Base-by-base conservation (phyloP, 2,329 filamentous ascomycete genomes). In the Claviceps monticola region DNA sequence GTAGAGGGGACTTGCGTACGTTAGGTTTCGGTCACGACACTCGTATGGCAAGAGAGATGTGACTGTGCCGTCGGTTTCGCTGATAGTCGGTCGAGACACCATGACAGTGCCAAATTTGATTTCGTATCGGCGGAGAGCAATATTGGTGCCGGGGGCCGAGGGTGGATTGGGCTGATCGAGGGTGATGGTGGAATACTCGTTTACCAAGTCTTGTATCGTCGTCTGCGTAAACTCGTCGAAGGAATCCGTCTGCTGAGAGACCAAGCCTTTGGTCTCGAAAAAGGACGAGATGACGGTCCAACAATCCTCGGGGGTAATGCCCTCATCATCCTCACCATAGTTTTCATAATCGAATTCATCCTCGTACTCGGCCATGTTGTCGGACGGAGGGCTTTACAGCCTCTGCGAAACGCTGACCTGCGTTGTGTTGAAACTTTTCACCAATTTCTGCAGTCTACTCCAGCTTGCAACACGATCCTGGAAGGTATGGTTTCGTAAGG, bases 201-300 rank as follows among this genome's bases (percentile, higher is more conserved):
- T 84, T 54, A 98, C 86, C 54, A 98, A 81, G 61, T 95, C 88
- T 64, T 97, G 90, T 70, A 98, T 91, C 0, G 90, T 96, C 21
- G 87, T 89, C 54, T 85, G 83, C 53, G 93, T 90, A 63, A 98
- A 98, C 66, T 97, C 90, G 70, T 98, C 89, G 71, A 95, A 98
- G 0, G 94, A 98, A 67, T 97, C 91, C 56, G 97, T 83, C 73
- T 98, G 93, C 70, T 98, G 91, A 16, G 93, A 95, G 21, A 95
- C 93, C 36, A 98, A 78, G 62, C 93, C 91, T 71, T 97, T 98
- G 56, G 83, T 80, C 61, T 96, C 88, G 72, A 98, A 98, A 74
- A 96, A 97, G 9, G 93, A 86, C 52, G 87, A 89, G 66, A 98
- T 97, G 63, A 97, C 91, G 58, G 86, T 86, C 93, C 94, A 98